A percentile compares a stretch with the other conserved stretches of the same genome.
These are phyloP conservation scores for Verticillium klebahnii DNA, from an alignment of 2,329 filamentous ascomycete species.

Conservation along the genomic window DNA sequence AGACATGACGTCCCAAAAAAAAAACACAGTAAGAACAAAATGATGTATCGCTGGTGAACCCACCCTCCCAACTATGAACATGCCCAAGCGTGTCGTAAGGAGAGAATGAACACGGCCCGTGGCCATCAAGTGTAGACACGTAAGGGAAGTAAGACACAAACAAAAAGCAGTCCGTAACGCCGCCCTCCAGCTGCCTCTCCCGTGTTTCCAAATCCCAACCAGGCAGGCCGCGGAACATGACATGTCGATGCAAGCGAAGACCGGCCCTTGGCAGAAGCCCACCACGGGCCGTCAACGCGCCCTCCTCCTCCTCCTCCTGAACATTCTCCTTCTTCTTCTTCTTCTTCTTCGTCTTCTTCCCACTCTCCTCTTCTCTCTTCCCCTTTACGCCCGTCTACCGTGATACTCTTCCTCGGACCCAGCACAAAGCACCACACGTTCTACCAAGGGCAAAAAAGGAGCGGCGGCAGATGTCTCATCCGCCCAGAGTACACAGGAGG, in stretches of 20 bases:
- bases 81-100: background rate
- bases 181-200: background rate
- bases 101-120: background rate
- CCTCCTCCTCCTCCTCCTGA: background rate
- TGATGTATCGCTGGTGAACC: background rate
- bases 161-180: background rate
- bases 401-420: conserved; percentile 2
- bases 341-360: background rate
- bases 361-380: background rate
- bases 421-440: conserved; percentile 9
- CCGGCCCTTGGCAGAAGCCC: background rate
- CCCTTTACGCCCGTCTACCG: background rate
- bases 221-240: background rate
- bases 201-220: background rate
- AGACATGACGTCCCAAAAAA: background rate
- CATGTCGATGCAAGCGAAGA: background rate
- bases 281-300: background rate
- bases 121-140: background rate
- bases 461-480: background rate
- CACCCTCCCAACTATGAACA: background rate
- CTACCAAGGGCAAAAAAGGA: conserved; percentile 12
- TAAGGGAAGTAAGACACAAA: background rate
- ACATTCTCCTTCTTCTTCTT: background rate
- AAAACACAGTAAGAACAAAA: background rate
- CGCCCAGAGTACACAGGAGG: background rate